Base-by-base conservation (phyloP, 148 eudicot genomes). In the Rhododendron vialii region DNA sequence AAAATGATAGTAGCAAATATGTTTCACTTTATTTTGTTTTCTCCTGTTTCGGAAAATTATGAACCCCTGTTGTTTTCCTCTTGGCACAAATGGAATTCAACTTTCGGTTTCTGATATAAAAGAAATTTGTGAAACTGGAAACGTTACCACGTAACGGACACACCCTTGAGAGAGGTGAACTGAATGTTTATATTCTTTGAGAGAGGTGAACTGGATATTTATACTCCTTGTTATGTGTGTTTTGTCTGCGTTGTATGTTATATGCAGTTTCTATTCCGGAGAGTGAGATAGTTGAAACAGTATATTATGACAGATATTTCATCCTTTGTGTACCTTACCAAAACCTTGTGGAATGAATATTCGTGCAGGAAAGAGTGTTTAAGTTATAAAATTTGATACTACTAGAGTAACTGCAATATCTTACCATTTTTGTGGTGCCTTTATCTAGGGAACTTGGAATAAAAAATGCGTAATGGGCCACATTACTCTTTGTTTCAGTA, bases 131-230 rank as follows among this genome's bases (percentile, higher is more conserved):
- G 69, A 63, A 63, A 63, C 10, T 24, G 69, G 30, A 63, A 6
- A 63, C 0, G 11, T 24, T 24, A 63, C n/a, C 63, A 6, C 10
- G 8, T 22, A 20, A 59, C 67, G 6, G 67, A 59, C 7, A 24
- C 67, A 59, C 26, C 67, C 67, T 59, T 81, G 83, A 51, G 83
- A 50, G 59, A 55, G 83, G n/a, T 55, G 65, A 30, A 14, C 83
- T 30, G 30, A 53, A 33, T 53, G 8, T 33, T 28, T 15, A 53
- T 51, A 33, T 35, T 35, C 1, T 35, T 59, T 81, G 83, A 50
- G 83, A 48, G 59, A 33, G 83, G n/a, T 53, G 63, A 30, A 14
- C 83, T 30, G 30, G 30, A 33, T 53, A 3, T 33, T 15, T 15
- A 53, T 51, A 33, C 35, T 51, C 59, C 24, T 7, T 80, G 83